Evolutionary conservation across 345 rosid species (phyloP).

Genomic region (Rhizophora mangle): DNA sequence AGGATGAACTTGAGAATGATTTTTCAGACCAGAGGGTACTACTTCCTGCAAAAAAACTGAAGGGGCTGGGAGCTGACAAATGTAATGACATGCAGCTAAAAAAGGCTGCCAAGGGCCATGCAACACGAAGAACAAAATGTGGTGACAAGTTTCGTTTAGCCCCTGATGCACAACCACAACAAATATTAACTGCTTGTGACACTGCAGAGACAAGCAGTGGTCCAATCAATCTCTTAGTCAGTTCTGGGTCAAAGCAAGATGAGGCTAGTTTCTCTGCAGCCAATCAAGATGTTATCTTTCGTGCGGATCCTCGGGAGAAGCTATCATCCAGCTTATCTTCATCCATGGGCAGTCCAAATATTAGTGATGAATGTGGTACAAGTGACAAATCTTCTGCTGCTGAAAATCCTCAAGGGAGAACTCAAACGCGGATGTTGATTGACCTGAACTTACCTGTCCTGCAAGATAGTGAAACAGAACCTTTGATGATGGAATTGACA

Average conservation of each 20-base stretch:
- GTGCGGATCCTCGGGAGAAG: constrained; percentile 29
- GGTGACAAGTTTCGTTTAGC: constrained; percentile 28
- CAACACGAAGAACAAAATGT: constrained; percentile 24
- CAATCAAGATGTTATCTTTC: constrained; percentile 31
- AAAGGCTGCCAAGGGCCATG: constrained; percentile 21
- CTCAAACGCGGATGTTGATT: constrained; percentile 34
- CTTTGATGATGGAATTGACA: constrained; percentile 11
- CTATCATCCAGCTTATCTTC: constrained; percentile 38
- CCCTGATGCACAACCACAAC: constrained; percentile 23
- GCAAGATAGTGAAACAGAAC: constrained; percentile 33
- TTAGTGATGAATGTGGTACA: constrained; percentile 29
- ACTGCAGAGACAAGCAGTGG: constrained; percentile 39
- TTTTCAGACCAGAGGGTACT: not conserved
- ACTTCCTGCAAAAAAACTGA: not conserved
- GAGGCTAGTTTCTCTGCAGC: constrained; percentile 25
- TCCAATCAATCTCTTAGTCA: constrained; percentile 26
- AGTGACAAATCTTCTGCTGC: constrained; percentile 8
- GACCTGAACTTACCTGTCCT: constrained; percentile 53
- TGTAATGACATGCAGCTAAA: constrained; percentile 22
- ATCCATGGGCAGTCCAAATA: constrained; percentile 36
- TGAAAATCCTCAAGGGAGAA: constrained; percentile 28
- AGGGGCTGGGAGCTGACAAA: not conserved
- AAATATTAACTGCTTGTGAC: constrained; percentile 29
- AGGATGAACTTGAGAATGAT: not conserved
- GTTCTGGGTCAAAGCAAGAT: constrained; percentile 27